phyloP scores from a whole-genome alignment of 2,329 filamentous ascomycete species.

The Aureobasidium sp. region DNA sequence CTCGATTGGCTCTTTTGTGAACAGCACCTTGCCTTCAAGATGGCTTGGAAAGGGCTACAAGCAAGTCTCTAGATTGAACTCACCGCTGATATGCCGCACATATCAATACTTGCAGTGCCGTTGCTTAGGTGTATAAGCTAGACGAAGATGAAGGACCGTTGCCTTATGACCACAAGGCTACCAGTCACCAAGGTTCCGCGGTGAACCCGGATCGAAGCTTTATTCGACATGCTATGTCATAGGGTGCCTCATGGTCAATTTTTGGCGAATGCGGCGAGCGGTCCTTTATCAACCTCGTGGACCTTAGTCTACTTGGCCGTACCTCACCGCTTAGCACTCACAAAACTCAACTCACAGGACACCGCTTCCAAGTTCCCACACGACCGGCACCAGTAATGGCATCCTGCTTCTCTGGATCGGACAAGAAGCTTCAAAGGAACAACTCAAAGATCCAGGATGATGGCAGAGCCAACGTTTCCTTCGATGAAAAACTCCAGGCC shows the following conservation, averaged over 20 bases:
- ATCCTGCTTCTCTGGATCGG: neutral
- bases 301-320: neutral
- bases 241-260: neutral
- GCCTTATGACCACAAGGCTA: neutral
- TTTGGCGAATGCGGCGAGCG: neutral
- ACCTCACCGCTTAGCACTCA: neutral
- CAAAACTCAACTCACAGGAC: neutral
- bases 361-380: too few species aligned
- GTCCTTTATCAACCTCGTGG: neutral
- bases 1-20: neutral
- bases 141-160: neutral
- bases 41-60: too few species aligned
- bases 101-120: neutral
- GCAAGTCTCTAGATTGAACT: too few species aligned
- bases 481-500: neutral
- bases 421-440: neutral
- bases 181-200: neutral
- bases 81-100: too few species aligned
- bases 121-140: too few species aligned
- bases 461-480: neutral
- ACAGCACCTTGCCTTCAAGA: neutral
- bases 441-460: constrained; percentile 3
- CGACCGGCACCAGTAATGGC: neutral
- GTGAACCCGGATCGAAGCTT: neutral
- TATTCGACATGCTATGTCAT: constrained; percentile 3